Base-by-base conservation (phyloP, 139 green algal species). In the Chlamydomonas asymmetrica region DNA sequence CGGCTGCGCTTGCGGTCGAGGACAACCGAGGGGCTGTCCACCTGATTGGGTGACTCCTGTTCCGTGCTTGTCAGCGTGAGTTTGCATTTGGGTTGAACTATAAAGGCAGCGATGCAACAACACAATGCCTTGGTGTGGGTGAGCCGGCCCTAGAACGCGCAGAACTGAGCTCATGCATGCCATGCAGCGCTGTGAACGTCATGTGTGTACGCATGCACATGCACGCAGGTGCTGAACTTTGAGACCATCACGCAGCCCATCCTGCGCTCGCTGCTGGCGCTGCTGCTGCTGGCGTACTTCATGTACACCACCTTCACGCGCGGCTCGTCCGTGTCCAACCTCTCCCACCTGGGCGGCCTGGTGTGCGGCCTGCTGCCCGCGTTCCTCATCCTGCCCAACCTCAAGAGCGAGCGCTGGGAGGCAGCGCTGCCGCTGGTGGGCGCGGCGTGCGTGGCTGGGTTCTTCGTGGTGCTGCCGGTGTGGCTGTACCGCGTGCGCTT, bases 281-380 rank as follows among this genome's bases (percentile, higher is more conserved):
- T 6, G 6, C 38, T 80, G n/a, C 73, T 80, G 63, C 50, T 80
- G 49, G 60, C 34, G 2, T 52, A 48, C 18, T n/a, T 73, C 29
- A 31, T 59, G 9, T 67, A 48, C 22, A 50, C 63, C 48, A 16
- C 48, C 48, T 56, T 56, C 48, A 56, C 48, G 16, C 48, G 16
- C 48, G 20, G 16, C 48, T n/a, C n/a, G n/a, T n/a, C n/a, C 35
- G 34, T 86, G 13, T 90, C 80, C 27, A 80, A 93, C 73, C 70
- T 93, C 56, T 87, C 79, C 25, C 90, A 95, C 71, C 63, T 94
- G 18, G 90, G 90, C 29, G 90, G 90, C 20, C 84, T 95, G 41
- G 43, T 92, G 25, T 87, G 75, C 39, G 90, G 90, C 56, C 75
- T 95, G 31, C 82, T 91, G 38, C 79, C 83, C 8, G 78, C 79